phyloP scores from a whole-genome alignment of 306 rosid genomes.

The Glycine latifolia region DNA sequence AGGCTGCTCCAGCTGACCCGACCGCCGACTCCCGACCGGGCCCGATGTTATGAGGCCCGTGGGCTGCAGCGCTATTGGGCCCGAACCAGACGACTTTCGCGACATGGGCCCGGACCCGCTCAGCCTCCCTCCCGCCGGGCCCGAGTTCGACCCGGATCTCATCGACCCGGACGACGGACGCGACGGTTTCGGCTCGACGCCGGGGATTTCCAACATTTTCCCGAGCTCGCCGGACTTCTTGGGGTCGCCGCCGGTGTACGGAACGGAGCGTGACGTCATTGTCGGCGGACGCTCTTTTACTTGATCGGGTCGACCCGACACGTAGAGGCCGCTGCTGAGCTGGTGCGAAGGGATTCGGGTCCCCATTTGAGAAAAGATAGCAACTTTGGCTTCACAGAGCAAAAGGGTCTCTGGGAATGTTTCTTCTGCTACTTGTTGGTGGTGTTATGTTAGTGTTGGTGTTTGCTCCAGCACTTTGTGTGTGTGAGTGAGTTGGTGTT shows the following conservation, averaged over 20 bases:
- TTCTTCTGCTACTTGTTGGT: background rate
- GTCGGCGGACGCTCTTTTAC: conserved; percentile 83
- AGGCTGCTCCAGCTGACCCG: conserved; percentile 65
- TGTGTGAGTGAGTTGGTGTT: conserved; percentile 17
- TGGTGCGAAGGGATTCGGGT: conserved; percentile 88
- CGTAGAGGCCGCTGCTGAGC: conserved; percentile 89
- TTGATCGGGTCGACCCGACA: conserved; percentile 91
- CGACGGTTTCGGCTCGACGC: conserved; percentile 54
- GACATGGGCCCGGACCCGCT: conserved; percentile 66
- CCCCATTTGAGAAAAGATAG: conserved; percentile 62
- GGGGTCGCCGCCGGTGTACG: conserved; percentile 94
- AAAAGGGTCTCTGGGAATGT: background rate
- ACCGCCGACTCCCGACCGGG: conserved; percentile 54
- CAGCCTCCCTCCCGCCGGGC: conserved; percentile 53
- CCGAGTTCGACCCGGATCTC: conserved; percentile 92
- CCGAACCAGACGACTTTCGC: conserved; percentile 77
- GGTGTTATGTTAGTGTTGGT: background rate
- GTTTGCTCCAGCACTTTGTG: conserved; percentile 26
- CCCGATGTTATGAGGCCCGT: conserved; percentile 87
- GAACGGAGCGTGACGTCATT: conserved; percentile 84
- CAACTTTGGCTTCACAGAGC: conserved; percentile 9
- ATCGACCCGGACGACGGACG: conserved; percentile 74
- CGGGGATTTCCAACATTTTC: conserved; percentile 85
- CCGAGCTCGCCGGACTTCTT: conserved; percentile 95
- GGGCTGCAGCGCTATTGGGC: conserved; percentile 70